Base-by-base conservation (phyloP, 2,329 filamentous ascomycete species). In the Hirsutella minnesotensis region DNA sequence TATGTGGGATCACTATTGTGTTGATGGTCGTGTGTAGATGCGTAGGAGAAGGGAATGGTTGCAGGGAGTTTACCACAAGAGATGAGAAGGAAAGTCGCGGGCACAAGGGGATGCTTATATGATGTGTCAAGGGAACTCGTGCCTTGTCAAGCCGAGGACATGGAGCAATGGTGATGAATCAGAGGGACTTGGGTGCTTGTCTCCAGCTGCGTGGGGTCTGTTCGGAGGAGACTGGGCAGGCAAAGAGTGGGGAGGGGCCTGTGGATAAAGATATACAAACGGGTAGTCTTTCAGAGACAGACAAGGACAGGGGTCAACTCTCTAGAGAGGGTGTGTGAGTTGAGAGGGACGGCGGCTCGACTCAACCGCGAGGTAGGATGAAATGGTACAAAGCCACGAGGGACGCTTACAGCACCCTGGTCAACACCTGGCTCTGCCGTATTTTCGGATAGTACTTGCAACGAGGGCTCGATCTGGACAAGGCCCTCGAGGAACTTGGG, bases 311-410 rank as follows among this genome's bases (percentile, higher is more conserved):
- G 33, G 8, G 33, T 34, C 10, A n/a, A n/a, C n/a, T n/a, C n/a
- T 27, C 12, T 7, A 27, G 7, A 12, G 24, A 27, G 24, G 24
- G 24, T 27, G 24, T 27, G 24, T 27, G 24, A 27, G 24, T 27
- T 27, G 24, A 27, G 24, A 27, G 24, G 24, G 24, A 7, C 24
- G 7, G 12, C 7, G 7, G 12, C 24, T 27, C 24, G 24, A 27
- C 24, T 27, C 15, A 34, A 34, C 16, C 3, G 15, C 33, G 4
- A 15, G 5, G 31, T 31, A 39, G 36, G 30, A 39, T 24, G 15
- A 19, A 18, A 33, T 39, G 38, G 31, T 31, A 33, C 37, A 43
- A 29, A 24, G 46, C 45, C 44, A 48, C 35, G 41, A 41, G 45
- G 41, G 31, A 35, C 33, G 40, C 40, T 41, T 30, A 21, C 24